phyloP scores from a whole-genome alignment of 352 stramenopile genomes.

The Globisporangium mamillatum region DNA sequence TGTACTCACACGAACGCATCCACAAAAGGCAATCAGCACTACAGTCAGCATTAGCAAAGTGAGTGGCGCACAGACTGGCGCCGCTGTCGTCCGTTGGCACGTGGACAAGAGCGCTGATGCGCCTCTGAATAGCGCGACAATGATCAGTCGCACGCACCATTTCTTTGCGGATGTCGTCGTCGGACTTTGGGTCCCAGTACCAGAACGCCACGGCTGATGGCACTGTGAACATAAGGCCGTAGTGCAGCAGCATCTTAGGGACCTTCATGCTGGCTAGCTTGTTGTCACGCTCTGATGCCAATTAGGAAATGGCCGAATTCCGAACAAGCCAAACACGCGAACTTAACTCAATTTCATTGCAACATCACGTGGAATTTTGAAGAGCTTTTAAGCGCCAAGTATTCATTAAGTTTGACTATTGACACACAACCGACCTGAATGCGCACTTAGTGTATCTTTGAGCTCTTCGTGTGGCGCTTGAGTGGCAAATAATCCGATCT shows the following conservation, averaged over 20 bases:
- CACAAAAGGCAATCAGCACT: constrained; percentile 1
- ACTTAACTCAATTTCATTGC: not conserved
- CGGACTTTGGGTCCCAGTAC: constrained; percentile 68
- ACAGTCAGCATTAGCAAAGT: not conserved
- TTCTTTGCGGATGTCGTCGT: constrained; percentile 75
- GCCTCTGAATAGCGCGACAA: not conserved
- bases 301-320: not conserved
- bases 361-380: not conserved
- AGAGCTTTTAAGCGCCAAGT: not conserved
- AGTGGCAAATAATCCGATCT: constrained; percentile 8
- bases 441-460: not conserved
- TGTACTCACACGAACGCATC: constrained; percentile 16
- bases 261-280: constrained; percentile 54
- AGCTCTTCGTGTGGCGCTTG: not conserved
- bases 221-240: constrained; percentile 66
- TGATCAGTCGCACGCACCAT: constrained; percentile 43
- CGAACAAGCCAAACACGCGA: not conserved
- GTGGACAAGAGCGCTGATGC: not conserved
- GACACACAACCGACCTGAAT: too few relatives aligned
- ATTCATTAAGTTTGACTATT: not conserved
- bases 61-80: not conserved
- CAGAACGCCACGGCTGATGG: constrained; percentile 61
- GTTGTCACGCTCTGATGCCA: not conserved
- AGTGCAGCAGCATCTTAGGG: constrained; percentile 82
- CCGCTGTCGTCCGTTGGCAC: too few relatives aligned